These are phyloP conservation scores for Pseudocercospora ulei DNA, from an alignment of 2,329 filamentous ascomycete species.

Conservation along the genomic window DNA sequence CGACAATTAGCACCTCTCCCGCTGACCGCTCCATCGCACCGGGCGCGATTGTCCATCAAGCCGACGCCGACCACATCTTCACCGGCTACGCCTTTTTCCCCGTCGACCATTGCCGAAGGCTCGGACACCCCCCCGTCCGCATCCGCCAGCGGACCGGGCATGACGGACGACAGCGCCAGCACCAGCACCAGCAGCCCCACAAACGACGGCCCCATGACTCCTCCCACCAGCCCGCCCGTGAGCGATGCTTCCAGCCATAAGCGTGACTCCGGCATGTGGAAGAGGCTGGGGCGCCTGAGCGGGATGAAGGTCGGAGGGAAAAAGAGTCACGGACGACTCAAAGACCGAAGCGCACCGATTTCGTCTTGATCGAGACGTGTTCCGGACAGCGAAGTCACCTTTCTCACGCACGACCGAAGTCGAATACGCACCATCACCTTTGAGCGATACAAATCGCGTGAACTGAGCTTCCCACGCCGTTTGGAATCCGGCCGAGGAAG, in stretches of 20 bases:
- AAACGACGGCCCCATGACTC: slow-evolving; percentile 55
- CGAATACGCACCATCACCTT: background rate
- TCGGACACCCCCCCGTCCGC: slow-evolving; percentile 28
- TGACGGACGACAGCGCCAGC: slow-evolving; percentile 57
- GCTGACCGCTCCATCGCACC: slow-evolving; percentile 29
- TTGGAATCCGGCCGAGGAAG: background rate
- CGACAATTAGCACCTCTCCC: slow-evolving; percentile 33
- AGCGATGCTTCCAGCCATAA: slow-evolving; percentile 30
- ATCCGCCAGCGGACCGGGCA: slow-evolving; percentile 36
- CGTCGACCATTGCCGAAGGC: slow-evolving; percentile 17
- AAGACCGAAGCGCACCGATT: slow-evolving; percentile 22
- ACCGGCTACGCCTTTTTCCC: slow-evolving; percentile 20
- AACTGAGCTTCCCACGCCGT: too few species aligned
- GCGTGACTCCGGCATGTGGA: slow-evolving; percentile 35
- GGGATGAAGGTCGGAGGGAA: slow-evolving; percentile 34
- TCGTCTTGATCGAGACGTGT: background rate
- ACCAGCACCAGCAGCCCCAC: slow-evolving; percentile 46
- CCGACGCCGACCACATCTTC: slow-evolving; percentile 31
- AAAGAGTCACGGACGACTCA: slow-evolving; percentile 30
- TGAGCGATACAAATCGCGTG: too few species aligned
- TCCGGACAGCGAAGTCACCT: background rate
- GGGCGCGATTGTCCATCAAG: slow-evolving; percentile 32
- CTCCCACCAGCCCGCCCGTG: slow-evolving; percentile 60
- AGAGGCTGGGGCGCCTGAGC: slow-evolving; percentile 34
- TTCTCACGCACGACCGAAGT: background rate